Base-by-base conservation (phyloP, 371 early-diverging fungal species). In the Homolaphlyctis polyrhiza region DNA sequence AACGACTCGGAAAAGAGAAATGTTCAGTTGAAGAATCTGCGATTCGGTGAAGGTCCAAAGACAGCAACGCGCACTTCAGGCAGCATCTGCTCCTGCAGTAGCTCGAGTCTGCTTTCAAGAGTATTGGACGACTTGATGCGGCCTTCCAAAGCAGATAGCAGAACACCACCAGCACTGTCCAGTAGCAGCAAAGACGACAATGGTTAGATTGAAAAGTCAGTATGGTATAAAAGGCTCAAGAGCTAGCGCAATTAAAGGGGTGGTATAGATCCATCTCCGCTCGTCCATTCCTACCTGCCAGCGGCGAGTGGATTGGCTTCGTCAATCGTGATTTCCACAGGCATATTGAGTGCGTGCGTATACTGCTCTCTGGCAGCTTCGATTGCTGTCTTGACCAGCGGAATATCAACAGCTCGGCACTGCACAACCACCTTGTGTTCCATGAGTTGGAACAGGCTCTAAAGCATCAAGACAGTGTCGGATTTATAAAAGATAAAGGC, bases 11-110 rank as follows among this genome's bases (percentile, higher is more conserved):
- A n/a, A n/a, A n/a, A n/a, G n/a, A n/a, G n/a, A n/a, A n/a, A n/a
- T n/a, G n/a, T 48, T 63, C 57, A 97, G 83, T 94, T 88, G 79
- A 87, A 93, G 87, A 93, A 95, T 71, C 84, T 89, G 81, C 95
- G 89, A 79, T 83, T 88, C 62, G 90, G 88, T 29, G 95, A 93
- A 61, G 87, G 87, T 6, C 94, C 97, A 75, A 92, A 97, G 60
- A 97, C 84, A 62, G 86, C 71, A 62, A 87, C 79, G 66, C 96
- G 92, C 67, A 96, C 83, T 67, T 92, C 90, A 57, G 96, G 96
- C 62, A 96, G 83, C 90, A 94, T 89, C 83, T 87, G 71, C 28
- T 79, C 78, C 2, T 35, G 32, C 21, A 77, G 34, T 30, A 73
- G 82, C 4, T 89, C 90, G 66, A 98, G 79, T 57, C 98, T 89